Evolutionary conservation across 768 basidiomycete species (phyloP).

Genomic region (Guyanaporus albipodus): DNA sequence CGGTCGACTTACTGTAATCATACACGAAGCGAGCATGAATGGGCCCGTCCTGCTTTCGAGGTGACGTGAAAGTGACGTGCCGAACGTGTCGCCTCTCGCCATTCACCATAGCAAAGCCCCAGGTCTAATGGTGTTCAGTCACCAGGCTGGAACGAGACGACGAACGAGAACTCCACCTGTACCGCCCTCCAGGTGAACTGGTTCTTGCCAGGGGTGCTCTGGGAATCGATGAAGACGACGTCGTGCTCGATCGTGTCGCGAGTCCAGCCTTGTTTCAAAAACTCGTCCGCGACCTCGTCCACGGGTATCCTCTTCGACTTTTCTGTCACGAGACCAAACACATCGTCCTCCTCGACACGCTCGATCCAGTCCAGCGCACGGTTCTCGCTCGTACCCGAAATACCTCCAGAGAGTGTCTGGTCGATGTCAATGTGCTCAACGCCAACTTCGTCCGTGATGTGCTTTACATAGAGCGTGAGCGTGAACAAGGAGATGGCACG

Average conservation of each 20-base stretch:
- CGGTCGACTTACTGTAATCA: constrained; percentile 54
- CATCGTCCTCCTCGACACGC: constrained; percentile 48
- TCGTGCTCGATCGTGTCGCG: constrained; percentile 36
- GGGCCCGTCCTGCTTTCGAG: constrained; percentile 44
- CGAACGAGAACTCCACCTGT: constrained; percentile 43
- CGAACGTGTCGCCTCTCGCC: constrained; percentile 59
- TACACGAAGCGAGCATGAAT: constrained; percentile 58
- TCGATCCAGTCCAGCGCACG: constrained; percentile 56
- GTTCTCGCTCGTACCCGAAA: constrained; percentile 53
- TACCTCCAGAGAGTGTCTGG: constrained; percentile 60
- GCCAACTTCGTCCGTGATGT: constrained; percentile 56
- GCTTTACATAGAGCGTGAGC: constrained; percentile 58
- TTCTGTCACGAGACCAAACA: constrained; percentile 59
- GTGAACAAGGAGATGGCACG: constrained; percentile 54
- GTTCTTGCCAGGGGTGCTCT: constrained; percentile 64
- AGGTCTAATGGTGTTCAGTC: constrained; percentile 33
- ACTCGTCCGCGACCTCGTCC: constrained; percentile 43
- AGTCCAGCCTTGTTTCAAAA: constrained; percentile 41
- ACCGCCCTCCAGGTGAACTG: constrained; percentile 54
- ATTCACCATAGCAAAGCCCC: constrained; percentile 62
- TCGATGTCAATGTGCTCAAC: constrained; percentile 66
- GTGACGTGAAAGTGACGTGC: constrained; percentile 60
- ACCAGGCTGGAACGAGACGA: neutral
- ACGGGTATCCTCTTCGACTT: constrained; percentile 50
- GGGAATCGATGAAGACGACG: constrained; percentile 35